Base-by-base conservation (phyloP, 192 early-diverging fungal species). In the Coemansia sp. region DNA sequence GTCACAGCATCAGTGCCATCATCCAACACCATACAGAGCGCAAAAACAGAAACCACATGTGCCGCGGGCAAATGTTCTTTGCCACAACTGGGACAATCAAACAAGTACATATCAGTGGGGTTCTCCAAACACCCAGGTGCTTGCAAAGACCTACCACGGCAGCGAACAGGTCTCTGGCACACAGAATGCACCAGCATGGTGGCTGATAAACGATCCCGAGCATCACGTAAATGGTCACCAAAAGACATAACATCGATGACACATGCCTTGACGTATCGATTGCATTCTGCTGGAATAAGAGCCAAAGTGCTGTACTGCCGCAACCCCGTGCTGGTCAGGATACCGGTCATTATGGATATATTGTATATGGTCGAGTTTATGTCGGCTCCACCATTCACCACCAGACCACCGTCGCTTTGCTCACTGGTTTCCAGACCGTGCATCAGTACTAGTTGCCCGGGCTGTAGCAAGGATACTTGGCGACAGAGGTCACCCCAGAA, bases 381-480 rank as follows among this genome's bases (percentile, higher is more conserved):
- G 6, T 60, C 70, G 15, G 13, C 15, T 41, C 70, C 56, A 43
- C 63, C 63, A 17, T 53, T 73, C 29, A 73, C 53, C 9, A 66
- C 35, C 24, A 73, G 57, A 13, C 43, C 54, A 30, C 62, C 63
- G 13, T 60, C 33, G 28, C 60, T 32, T 32, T 8, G 30, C 30
- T 32, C 30, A 11, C 30, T 32, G 63, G 8, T 53, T 7, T 73
- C 63, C 17, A 71, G 18, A 15, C 26, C 46, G 43, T 46, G 27
- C 52, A 64, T 26, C 37, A 77, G 56, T 4, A 77, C 59, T 20
- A 64, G 52, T 44, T 77, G 63, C 10, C 74, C 74, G 8, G 63
- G 58, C 11, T 49, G 63, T 44, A 70, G 56, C 14, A 42, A 40
- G 9, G 60, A 41, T 3, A 56, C 59, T 18, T 63, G 67, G 14